Evolutionary conservation across 176 grass and related monocot genomes (phyloP), one percentile per base, ranked within the genome.

Genomic region (Chloris gayana): DNA sequence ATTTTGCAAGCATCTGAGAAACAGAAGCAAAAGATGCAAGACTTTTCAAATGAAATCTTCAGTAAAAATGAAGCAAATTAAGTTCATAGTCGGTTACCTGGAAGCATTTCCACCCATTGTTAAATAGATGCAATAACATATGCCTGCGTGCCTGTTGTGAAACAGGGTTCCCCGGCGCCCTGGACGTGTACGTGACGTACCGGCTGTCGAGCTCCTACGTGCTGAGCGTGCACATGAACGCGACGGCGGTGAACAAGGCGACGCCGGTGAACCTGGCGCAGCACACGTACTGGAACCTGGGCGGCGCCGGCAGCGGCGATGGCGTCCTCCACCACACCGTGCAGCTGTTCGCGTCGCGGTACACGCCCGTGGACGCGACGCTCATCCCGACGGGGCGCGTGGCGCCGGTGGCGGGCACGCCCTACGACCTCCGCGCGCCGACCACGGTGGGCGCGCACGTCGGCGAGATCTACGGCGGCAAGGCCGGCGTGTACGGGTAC

Each of bases 281-380:
- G 78, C 96, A 98, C 83, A 82, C 81, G 64, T 98, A 98, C 81
- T 98, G 96, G 96, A 93, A 95, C 84, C 82, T 98, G 5, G 90
- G 70, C 19, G 90, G 96, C 11, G 63, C 83, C 0, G 74, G 79
- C 86, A 87, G 92, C 44, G 90, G 92, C 84, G 86, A 91, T 56
- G 41, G 41, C 41, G 67, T 98, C 33, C 88, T 95, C 39, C 73
- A 73, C 46, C 50, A 95, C 81, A 84, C 49, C 17, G 17, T 51
- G 4, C 49, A 51, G 49, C 14, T 51, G 4, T 51, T 51, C 49
- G 49, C 49, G 29, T 88, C 92, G 49, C 49, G 49, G 17, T 51
- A 51, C 49, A 51, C 49, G 49, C 49, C 18, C 49, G 49, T 51
- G 49, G 49, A 51, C 49, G 49, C 15, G 17, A 5, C 49, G 17